These are phyloP conservation scores for Mentha longifolia DNA, from an alignment of 257 asterid species.

Conservation along the genomic window DNA sequence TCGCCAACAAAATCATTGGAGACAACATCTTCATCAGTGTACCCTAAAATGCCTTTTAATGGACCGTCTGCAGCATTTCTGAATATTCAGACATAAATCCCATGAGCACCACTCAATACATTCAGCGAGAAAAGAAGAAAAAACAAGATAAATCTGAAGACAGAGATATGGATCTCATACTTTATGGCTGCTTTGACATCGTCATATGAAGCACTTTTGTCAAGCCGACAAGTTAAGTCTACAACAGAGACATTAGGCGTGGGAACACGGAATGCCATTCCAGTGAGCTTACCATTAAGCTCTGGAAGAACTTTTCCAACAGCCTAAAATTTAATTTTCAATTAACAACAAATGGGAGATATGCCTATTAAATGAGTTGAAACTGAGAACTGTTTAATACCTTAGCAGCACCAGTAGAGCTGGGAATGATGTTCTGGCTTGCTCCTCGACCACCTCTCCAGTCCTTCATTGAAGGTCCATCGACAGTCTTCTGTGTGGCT, in stretches of 20 bases:
- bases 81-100: slow-evolving; percentile 27
- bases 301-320: slow-evolving; percentile 99
- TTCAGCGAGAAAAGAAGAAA: not conserved
- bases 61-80: slow-evolving; percentile 97
- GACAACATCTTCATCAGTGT: slow-evolving; percentile 98
- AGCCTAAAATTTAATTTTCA: slow-evolving; percentile 57
- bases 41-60: slow-evolving; percentile 90
- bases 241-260: slow-evolving; percentile 98
- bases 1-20: slow-evolving; percentile 98
- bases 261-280: slow-evolving; percentile 99
- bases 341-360: not conserved
- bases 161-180: slow-evolving; percentile 47
- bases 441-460: slow-evolving; percentile 99
- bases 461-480: slow-evolving; percentile 99
- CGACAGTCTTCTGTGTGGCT: slow-evolving; percentile 99
- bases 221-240: slow-evolving; percentile 93
- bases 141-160: slow-evolving; percentile 3
- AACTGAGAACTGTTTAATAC: slow-evolving; percentile 40
- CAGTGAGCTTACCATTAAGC: slow-evolving; percentile 95
- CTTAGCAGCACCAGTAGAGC: slow-evolving; percentile 99
- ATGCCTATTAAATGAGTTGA: not conserved
- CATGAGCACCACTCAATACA: not conserved
- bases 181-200: slow-evolving; percentile 93
- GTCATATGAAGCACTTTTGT: slow-evolving; percentile 86
- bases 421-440: slow-evolving; percentile 95